Conservation (phyloP, 257 asterid species). For the Fraxinus americana region DNA sequence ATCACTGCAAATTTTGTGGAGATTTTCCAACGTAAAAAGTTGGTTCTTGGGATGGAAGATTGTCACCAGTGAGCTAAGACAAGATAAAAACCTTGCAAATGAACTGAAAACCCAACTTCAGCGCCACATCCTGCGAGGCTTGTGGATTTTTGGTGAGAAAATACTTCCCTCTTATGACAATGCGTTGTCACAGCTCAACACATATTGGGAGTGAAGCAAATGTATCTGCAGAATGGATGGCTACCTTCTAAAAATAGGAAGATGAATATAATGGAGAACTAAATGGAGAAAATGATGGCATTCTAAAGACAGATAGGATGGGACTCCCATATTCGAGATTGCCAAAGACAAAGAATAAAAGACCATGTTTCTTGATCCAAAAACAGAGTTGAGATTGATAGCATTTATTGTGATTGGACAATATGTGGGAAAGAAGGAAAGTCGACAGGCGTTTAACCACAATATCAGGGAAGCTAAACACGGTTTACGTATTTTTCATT, state of each 20-base stretch:
- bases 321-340: background rate
- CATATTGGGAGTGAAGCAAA: background rate
- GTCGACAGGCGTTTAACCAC: background rate
- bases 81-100: slow-evolving; percentile 31
- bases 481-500: background rate
- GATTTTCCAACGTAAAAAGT: slow-evolving; percentile 22
- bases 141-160: slow-evolving; percentile 25
- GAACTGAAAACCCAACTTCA: slow-evolving; percentile 33
- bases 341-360: background rate
- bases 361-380: background rate
- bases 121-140: slow-evolving; percentile 9
- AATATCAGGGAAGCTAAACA: background rate
- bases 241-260: background rate
- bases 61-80: slow-evolving; percentile 30
- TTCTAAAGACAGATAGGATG: background rate
- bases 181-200: slow-evolving; percentile 23
- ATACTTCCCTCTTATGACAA: slow-evolving; percentile 43
- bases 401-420: background rate
- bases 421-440: background rate
- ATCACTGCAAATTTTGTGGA: background rate
- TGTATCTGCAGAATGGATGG: background rate
- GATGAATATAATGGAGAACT: background rate
- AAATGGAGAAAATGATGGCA: background rate
- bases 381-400: background rate
- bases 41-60: slow-evolving; percentile 19